A percentile compares a stretch with the other conserved stretches of the same genome.
Conservation (phyloP, 192 early-diverging fungal species). For the Spizellomyces punctatus region DNA sequence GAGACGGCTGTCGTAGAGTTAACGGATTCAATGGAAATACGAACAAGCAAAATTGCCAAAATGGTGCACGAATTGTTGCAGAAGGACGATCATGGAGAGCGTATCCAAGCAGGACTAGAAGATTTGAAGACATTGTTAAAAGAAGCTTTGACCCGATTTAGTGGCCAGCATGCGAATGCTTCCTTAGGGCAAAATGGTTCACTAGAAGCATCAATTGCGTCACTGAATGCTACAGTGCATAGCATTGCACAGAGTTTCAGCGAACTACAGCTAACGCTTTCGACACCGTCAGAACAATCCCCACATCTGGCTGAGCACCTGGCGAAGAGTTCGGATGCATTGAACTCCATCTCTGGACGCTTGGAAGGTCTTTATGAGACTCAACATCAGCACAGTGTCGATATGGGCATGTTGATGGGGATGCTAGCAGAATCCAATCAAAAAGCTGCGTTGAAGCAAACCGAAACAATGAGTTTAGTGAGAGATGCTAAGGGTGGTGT, state of each 20-base stretch:
- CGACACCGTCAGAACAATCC: no score
- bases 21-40: conserved; percentile 48
- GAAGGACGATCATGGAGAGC: neutral
- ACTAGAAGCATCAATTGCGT: no score
- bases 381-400: conserved; percentile 7
- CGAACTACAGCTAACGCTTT: no score
- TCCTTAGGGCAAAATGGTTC: no score
- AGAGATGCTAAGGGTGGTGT: neutral
- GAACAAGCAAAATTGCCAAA: conserved; percentile 47
- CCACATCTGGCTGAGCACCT: no score
- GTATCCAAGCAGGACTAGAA: neutral
- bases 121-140: neutral
- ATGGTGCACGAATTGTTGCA: conserved; percentile 47
- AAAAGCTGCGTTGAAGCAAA: neutral
- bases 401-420: conserved; percentile 17
- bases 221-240: no score
- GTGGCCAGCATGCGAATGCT: no score
- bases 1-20: conserved; percentile 38
- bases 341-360: neutral
- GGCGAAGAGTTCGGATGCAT: no score
- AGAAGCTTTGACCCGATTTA: no score
- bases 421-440: conserved; percentile 21
- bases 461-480: neutral
- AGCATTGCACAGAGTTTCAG: no score
- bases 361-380: neutral